phyloP scores from a whole-genome alignment of 1,139 yeast genomes.

The Blastobotrys ciferrii region DNA sequence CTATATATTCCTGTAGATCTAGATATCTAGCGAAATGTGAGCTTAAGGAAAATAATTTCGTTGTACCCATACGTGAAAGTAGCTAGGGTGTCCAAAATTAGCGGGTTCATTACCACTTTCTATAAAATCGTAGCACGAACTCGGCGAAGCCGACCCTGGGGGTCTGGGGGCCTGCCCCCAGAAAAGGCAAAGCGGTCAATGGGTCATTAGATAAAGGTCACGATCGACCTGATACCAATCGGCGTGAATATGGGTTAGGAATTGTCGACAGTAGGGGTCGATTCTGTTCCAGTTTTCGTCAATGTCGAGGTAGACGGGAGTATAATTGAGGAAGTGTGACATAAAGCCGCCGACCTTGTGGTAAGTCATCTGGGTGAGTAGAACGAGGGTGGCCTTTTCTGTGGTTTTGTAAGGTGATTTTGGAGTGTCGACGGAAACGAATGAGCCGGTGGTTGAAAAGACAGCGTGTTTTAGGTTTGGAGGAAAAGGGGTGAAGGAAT shows the following conservation, averaged over 20 bases:
- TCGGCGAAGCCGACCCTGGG: too few relatives aligned
- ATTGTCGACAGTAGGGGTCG: neutral
- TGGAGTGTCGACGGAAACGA: neutral
- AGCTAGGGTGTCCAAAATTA: too few relatives aligned
- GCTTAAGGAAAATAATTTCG: too few relatives aligned
- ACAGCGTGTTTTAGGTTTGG: neutral
- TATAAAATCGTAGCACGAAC: too few relatives aligned
- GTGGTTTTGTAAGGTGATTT: neutral
- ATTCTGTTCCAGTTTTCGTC: neutral
- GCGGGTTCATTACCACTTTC: too few relatives aligned
- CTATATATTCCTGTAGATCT: too few relatives aligned
- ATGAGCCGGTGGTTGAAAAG: neutral
- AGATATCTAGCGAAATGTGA: too few relatives aligned
- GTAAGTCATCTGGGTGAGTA: neutral
- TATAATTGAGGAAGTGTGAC: neutral
- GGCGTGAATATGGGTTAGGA: neutral
- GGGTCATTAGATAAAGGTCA: neutral
- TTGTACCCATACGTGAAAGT: too few relatives aligned
- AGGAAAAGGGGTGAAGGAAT: conserved; percentile 2
- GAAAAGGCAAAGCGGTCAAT: neutral
- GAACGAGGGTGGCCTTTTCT: neutral
- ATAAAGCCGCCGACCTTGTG: neutral
- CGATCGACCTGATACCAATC: neutral
- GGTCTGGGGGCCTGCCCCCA: too few relatives aligned
- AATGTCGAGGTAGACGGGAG: neutral